A percentile compares a stretch with the other conserved stretches of the same genome.
Conservation (phyloP, 257 asterid genomes). For the Thymus mandschuricus region DNA sequence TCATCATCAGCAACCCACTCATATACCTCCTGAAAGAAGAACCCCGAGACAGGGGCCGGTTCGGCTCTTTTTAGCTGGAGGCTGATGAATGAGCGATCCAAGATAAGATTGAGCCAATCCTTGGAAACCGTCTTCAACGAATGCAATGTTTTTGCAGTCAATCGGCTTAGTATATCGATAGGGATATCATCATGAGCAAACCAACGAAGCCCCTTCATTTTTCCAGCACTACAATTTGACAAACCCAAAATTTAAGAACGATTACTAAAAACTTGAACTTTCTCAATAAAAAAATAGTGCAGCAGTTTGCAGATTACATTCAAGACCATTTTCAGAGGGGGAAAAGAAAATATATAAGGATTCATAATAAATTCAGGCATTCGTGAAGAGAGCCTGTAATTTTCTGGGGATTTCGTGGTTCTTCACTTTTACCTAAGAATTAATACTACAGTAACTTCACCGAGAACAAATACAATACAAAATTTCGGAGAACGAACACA, state of each 20-base stretch:
- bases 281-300: neutral
- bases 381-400: too few species aligned
- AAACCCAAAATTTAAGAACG: neutral
- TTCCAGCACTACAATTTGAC: neutral
- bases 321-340: neutral
- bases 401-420: too few species aligned
- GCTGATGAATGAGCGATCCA: constrained; percentile 49
- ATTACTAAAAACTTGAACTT: neutral
- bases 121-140: constrained; percentile 54
- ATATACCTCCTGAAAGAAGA: constrained; percentile 63
- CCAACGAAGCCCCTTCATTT: constrained; percentile 39
- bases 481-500: too few species aligned
- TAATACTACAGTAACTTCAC: too few species aligned
- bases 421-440: too few species aligned
- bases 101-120: constrained; percentile 55
- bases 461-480: too few species aligned
- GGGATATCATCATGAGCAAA: constrained; percentile 45
- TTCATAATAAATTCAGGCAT: too few species aligned
- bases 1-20: constrained; percentile 42
- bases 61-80: constrained; percentile 46
- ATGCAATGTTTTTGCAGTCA: constrained; percentile 51
- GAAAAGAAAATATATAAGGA: too few species aligned
- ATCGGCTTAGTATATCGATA: constrained; percentile 41
- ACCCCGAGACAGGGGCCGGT: constrained; percentile 47
- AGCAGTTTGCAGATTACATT: neutral